Percentiles rank a stretch among this genome's conserved stretches.
These are phyloP conservation scores for Rosa rugosa DNA, from an alignment of 306 rosid genomes.

Conservation along the genomic window DNA sequence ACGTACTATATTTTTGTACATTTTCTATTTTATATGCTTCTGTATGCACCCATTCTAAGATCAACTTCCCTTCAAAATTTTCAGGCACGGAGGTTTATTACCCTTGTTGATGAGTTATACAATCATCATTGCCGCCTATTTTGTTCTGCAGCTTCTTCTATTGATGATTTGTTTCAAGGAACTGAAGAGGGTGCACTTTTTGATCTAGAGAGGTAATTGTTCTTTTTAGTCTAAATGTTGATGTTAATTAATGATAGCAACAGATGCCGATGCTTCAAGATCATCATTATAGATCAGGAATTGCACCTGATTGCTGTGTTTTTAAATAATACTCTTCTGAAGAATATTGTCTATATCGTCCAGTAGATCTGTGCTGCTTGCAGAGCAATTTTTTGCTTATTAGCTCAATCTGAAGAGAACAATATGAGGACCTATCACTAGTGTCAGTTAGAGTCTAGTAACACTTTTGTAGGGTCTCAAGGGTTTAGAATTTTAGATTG, in stretches of 20 bases:
- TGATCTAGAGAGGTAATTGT: constrained; percentile 83
- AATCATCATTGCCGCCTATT: constrained; percentile 81
- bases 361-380: background rate
- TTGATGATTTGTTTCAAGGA: constrained; percentile 93
- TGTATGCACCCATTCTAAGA: constrained; percentile 15
- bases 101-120: constrained; percentile 91
- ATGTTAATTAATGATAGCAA: background rate
- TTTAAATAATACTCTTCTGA: background rate
- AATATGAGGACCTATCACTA: background rate
- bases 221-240: background rate
- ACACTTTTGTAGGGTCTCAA: background rate
- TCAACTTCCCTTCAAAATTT: constrained; percentile 12
- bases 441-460: background rate
- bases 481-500: background rate
- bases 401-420: background rate
- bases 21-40: background rate
- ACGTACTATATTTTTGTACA: background rate
- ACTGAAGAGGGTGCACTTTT: constrained; percentile 93
- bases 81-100: constrained; percentile 91
- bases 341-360: background rate
- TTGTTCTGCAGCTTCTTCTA: constrained; percentile 80
- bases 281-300: background rate
- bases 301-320: background rate
- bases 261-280: background rate
- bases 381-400: background rate